Base-by-base conservation (phyloP, 116 monocot species). In the Zostera marina region DNA sequence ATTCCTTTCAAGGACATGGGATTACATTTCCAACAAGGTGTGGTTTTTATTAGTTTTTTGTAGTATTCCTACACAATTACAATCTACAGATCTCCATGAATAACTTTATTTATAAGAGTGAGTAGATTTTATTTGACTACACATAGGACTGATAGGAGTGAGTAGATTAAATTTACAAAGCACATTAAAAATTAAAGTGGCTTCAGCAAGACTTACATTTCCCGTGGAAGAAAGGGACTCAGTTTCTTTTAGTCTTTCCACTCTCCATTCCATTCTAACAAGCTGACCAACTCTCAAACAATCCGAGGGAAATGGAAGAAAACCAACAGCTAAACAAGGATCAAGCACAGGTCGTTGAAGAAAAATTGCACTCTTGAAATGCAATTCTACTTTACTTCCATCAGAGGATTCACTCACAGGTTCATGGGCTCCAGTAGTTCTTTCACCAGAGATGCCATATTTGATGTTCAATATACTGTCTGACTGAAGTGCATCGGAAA, bases 311-410 rank as follows among this genome's bases (percentile, higher is more conserved):
- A 90, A 76, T 11, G 86, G 80, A 72, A 98, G 80, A 76, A 90
- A 90, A 45, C 98, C 98, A 70, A 98, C 83, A 11, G 98, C 79
- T 1, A 98, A 48, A 58, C 66, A 90, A 54, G 90, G 98, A 76
- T 98, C 78, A 59, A 98, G 83, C 52, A 90, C 82, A 41, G 90
- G 90, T 12, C 74, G 66, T 52, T 98, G 90, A 26, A 98, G 65
- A 53, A 56, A 42, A 53, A 98, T 58, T 22, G 72, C 67, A 61
- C 79, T 77, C 76, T 76, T 98, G 26, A 83, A 98, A 17, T 76
- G 41, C 23, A 86, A 60, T 17, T 71, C 69, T 6, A 39, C 68
- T 63, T 71, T 61, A 41, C 19, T 55, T 41, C 24, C 79, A 24
- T 72, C 66, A 64, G 64, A 24, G n/a, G 73, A 51, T 41, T 53